A percentile compares a stretch with the other conserved stretches of the same genome.
Conservation (phyloP, 2,329 filamentous ascomycete genomes). For the Colletotrichum sp. region DNA sequence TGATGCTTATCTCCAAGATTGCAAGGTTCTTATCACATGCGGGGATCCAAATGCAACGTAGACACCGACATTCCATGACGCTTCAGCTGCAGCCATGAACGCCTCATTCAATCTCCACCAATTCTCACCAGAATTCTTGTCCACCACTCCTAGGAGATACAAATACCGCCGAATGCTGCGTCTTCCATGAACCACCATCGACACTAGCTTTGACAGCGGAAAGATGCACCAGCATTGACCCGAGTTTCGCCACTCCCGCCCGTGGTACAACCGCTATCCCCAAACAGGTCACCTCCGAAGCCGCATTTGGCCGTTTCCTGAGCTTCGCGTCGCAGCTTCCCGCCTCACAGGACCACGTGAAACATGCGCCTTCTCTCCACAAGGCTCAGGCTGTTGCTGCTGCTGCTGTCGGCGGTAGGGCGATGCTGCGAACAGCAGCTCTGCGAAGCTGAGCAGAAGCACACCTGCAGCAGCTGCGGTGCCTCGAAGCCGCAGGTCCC, state of each 20-base stretch:
- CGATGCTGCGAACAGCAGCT: background rate
- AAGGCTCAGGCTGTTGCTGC: background rate
- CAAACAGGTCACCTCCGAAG: background rate
- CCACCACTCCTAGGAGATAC: background rate
- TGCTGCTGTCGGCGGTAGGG: background rate
- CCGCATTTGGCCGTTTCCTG: background rate
- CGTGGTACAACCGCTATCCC: background rate
- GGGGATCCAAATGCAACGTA: background rate
- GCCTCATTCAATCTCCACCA: background rate
- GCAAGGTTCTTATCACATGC: background rate
- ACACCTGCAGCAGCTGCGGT: background rate
- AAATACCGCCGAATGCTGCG: background rate
- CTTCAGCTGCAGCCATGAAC: background rate
- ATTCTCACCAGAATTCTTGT: background rate
- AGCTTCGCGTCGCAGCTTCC: background rate
- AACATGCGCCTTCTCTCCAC: constrained; percentile 1
- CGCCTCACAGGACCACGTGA: background rate
- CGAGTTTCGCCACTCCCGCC: background rate
- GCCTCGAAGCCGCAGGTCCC: background rate
- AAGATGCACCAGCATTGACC: background rate
- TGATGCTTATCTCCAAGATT: background rate
- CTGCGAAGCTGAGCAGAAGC: background rate
- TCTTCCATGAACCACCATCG: background rate
- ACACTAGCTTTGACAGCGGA: background rate
- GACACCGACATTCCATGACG: background rate